phyloP scores from a whole-genome alignment of 805 yeast genomes.

The Barnettozyma sp. region DNA sequence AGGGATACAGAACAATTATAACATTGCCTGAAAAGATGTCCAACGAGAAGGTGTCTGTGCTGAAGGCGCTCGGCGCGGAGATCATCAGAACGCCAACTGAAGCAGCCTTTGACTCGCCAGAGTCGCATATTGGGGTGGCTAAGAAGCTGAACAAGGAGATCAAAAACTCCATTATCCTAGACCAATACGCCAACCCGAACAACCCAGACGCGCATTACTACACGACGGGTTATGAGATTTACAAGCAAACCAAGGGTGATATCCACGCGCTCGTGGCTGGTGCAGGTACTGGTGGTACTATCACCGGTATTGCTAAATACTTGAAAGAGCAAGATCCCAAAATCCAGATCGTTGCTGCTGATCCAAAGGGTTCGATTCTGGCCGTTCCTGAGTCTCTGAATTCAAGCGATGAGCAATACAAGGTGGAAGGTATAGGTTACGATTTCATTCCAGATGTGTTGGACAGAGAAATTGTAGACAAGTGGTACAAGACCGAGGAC shows the following conservation, averaged over 20 bases:
- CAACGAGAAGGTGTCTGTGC: constrained; percentile 80
- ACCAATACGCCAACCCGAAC: constrained; percentile 71
- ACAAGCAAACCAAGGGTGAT: constrained; percentile 70
- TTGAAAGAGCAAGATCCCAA: constrained; percentile 64
- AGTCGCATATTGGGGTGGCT: constrained; percentile 87
- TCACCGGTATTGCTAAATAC: constrained; percentile 72
- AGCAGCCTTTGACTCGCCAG: constrained; percentile 91
- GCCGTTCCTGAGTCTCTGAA: constrained; percentile 74
- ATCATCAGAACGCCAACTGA: constrained; percentile 87
- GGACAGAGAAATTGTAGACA: constrained; percentile 56
- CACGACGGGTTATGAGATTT: constrained; percentile 81
- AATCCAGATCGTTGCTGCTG: constrained; percentile 68
- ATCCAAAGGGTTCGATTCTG: constrained; percentile 80
- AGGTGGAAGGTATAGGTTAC: constrained; percentile 89
- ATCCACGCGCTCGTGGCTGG: constrained; percentile 78
- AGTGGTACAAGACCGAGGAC: constrained; percentile 85
- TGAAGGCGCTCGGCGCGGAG: constrained; percentile 86
- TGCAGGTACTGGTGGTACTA: constrained; percentile 93
- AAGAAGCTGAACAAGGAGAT: constrained; percentile 72
- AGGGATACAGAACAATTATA: constrained; percentile 80
- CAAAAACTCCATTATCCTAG: constrained; percentile 77
- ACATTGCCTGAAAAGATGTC: constrained; percentile 91
- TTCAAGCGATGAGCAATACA: constrained; percentile 48
- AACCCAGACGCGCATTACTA: constrained; percentile 81
- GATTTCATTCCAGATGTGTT: constrained; percentile 82